Conservation (phyloP, 2,329 filamentous ascomycete genomes). For the Ophiostoma sp. region DNA sequence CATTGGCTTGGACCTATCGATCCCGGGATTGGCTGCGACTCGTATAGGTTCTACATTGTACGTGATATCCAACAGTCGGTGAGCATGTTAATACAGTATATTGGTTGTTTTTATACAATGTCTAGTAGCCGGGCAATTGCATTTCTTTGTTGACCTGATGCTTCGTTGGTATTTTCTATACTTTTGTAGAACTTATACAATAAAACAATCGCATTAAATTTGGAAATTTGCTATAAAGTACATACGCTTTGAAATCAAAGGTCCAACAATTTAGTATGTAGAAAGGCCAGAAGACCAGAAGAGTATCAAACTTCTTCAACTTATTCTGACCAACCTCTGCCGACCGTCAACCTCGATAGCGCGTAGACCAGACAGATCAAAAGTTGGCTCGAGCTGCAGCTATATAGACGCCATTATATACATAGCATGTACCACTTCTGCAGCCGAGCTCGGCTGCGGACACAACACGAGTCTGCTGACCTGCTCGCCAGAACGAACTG, state of each 20-base stretch:
- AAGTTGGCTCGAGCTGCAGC: slow-evolving; percentile 7
- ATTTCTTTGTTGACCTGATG: neutral
- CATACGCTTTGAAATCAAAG: too few relatives aligned
- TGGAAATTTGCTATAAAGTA: too few relatives aligned
- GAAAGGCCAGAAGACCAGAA: too few relatives aligned
- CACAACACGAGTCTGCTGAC: neutral
- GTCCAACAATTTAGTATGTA: too few relatives aligned
- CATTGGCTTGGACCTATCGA: neutral
- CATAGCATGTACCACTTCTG: neutral
- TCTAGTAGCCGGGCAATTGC: neutral
- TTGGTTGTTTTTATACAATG: neutral
- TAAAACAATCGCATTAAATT: too few relatives aligned
- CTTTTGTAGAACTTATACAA: too few relatives aligned
- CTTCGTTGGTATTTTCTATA: neutral
- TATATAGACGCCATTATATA: neutral
- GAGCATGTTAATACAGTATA: neutral
- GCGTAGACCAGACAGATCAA: neutral
- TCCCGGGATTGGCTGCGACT: neutral
- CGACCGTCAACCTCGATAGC: too few relatives aligned
- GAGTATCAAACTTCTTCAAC: too few relatives aligned
- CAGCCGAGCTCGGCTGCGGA: neutral
- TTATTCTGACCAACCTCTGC: neutral
- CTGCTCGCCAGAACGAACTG: neutral
- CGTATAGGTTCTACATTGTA: too few relatives aligned
- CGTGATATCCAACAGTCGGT: neutral